These are phyloP conservation scores for Arthroderma sp. DNA, from an alignment of 2,329 filamentous ascomycete species.

Conservation along the genomic window DNA sequence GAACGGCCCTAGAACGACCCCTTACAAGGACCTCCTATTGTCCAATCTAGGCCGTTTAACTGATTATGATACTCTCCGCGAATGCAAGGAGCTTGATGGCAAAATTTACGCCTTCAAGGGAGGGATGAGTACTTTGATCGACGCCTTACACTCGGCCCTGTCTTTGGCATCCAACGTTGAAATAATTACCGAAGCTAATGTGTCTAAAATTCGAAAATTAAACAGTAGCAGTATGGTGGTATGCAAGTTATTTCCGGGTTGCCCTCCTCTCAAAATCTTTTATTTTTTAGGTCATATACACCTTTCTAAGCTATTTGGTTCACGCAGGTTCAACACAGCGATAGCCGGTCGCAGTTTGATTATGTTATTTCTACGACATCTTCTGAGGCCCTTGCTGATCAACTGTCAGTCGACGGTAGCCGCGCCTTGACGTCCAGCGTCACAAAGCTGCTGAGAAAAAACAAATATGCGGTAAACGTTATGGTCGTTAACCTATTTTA, in stretches of 20 bases:
- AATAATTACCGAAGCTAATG: neutral
- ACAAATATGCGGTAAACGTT: conserved; percentile 59
- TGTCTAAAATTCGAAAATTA: neutral
- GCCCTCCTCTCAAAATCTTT: no score
- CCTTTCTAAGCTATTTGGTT: no score
- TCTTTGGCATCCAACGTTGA: neutral
- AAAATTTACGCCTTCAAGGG: neutral
- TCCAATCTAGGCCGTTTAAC: no score
- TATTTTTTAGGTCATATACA: no score
- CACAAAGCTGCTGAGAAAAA: conserved; percentile 14
- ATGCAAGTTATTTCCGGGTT: no score
- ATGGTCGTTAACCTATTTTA: conserved; percentile 92
- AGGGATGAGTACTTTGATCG: neutral
- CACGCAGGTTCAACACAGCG: no score
- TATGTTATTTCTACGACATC: conserved; percentile 17
- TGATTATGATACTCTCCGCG: no score
- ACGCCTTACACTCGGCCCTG: neutral
- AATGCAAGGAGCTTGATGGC: no score
- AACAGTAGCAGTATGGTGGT: no score
- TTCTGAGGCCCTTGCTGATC: conserved; percentile 9
- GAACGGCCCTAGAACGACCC: neutral
- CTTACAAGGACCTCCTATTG: neutral
- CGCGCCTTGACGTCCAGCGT: neutral
- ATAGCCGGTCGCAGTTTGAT: conserved; percentile 7
- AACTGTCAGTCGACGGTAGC: neutral